phyloP scores from a whole-genome alignment of 208 protist species.

The Leishmania martiniquensis region DNA sequence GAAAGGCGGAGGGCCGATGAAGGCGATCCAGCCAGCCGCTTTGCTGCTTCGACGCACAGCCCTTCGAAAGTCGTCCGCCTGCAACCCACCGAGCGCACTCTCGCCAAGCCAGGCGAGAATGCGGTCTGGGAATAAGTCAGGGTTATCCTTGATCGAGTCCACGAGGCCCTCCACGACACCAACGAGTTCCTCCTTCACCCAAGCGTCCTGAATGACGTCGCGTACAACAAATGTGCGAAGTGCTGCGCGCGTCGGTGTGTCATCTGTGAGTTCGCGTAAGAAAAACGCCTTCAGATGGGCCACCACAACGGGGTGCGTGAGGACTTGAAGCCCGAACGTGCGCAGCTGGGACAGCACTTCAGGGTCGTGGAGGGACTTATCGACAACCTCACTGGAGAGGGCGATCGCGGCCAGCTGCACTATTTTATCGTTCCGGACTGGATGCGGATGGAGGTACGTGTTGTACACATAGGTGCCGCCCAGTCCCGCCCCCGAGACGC shows the following conservation, averaged over 20 bases:
- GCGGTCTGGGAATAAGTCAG: conserved; percentile 50
- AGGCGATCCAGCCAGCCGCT: conserved; percentile 47
- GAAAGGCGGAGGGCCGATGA: conserved; percentile 53
- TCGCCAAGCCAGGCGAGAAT: conserved; percentile 53
- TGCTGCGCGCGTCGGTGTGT: conserved; percentile 46
- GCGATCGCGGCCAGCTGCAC: conserved; percentile 74
- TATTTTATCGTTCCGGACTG: conserved; percentile 54
- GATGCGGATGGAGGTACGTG: conserved; percentile 23
- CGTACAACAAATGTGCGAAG: conserved; percentile 73
- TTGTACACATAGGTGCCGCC: conserved; percentile 50
- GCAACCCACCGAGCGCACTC: conserved; percentile 45
- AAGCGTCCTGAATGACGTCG: conserved; percentile 75
- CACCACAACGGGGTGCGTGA: conserved; percentile 52
- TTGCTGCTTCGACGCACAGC: conserved; percentile 31
- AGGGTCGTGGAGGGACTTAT: conserved; percentile 51
- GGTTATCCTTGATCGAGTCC: conserved; percentile 55
- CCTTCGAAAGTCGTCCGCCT: conserved; percentile 40
- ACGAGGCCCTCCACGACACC: conserved; percentile 55
- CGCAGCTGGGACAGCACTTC: conserved; percentile 58
- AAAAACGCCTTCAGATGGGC: conserved; percentile 61
- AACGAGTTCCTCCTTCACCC: conserved; percentile 87
- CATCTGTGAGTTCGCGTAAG: conserved; percentile 54
- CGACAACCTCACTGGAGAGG: conserved; percentile 73
- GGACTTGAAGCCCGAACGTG: conserved; percentile 57
- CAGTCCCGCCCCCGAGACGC: conserved; percentile 46